Conservation (phyloP, 371 early-diverging fungal genomes). For the Entomophthora muscae region DNA sequence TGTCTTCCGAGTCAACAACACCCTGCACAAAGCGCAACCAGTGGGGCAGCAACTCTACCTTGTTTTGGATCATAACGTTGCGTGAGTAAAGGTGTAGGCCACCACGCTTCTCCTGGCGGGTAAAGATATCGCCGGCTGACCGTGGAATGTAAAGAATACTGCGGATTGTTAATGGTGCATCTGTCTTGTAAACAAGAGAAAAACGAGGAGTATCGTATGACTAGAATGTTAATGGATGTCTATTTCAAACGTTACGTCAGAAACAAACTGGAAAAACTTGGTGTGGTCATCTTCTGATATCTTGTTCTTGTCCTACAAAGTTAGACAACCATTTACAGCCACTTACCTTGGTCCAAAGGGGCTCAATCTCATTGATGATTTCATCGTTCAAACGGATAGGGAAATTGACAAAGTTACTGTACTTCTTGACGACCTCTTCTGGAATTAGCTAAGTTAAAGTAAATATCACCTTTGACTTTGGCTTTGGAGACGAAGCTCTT, state of each 20-base stretch:
- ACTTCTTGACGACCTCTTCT: constrained; percentile 68
- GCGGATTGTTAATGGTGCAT: constrained; percentile 54
- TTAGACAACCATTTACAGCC: background rate
- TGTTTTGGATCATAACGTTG: constrained; percentile 61
- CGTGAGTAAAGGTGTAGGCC: constrained; percentile 64
- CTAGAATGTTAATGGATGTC: too few relatives aligned
- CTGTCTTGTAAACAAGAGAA: constrained; percentile 55
- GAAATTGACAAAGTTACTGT: constrained; percentile 93
- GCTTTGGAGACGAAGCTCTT: constrained; percentile 75
- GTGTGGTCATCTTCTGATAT: constrained; percentile 78
- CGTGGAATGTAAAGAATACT: constrained; percentile 56
- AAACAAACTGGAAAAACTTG: constrained; percentile 73
- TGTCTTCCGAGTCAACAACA: constrained; percentile 90
- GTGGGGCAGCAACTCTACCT: constrained; percentile 46
- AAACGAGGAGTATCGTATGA: constrained; percentile 54
- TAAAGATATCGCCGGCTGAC: constrained; percentile 44
- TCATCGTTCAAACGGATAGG: constrained; percentile 73
- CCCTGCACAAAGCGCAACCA: constrained; percentile 75
- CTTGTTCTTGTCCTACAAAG: constrained; percentile 27
- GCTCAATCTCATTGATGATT: constrained; percentile 71
- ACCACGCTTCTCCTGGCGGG: constrained; percentile 40
- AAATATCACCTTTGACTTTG: constrained; percentile 34
- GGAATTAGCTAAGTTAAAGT: constrained; percentile 6
- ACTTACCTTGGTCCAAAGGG: constrained; percentile 75
- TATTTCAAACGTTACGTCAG: constrained; percentile 27